Percentiles rank a stretch among this genome's conserved stretches.
phyloP scores from a whole-genome alignment of 2,329 filamentous ascomycete species.

The Monilinia laxa region DNA sequence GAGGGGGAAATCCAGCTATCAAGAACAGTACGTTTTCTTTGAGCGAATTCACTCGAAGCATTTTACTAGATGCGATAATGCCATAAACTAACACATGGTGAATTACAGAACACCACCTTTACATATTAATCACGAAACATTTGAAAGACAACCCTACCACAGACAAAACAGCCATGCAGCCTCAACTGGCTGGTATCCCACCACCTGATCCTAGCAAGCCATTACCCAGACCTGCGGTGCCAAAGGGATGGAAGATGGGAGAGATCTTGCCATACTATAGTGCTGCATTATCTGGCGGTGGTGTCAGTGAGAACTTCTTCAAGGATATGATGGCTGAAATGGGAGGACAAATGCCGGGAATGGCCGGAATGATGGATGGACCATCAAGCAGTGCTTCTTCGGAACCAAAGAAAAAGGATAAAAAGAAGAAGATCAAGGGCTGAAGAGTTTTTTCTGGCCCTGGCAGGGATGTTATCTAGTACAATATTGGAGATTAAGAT shows the following conservation, averaged over 20 bases:
- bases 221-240: slow-evolving; percentile 71
- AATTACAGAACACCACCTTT: slow-evolving; percentile 75
- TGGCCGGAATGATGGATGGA: slow-evolving; percentile 44
- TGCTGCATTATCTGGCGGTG: slow-evolving; percentile 85
- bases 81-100: not conserved
- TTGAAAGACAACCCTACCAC: slow-evolving; percentile 76
- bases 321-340: slow-evolving; percentile 98
- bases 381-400: slow-evolving; percentile 35
- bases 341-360: slow-evolving; percentile 49
- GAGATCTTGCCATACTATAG: slow-evolving; percentile 83
- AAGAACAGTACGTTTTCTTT: slow-evolving; percentile 58
- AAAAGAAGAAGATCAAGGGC: slow-evolving; percentile 38
- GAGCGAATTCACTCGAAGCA: not conserved
- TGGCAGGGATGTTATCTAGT: not conserved
- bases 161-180: slow-evolving; percentile 65
- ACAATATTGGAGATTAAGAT: not conserved
- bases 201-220: slow-evolving; percentile 63
- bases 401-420: slow-evolving; percentile 51
- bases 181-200: slow-evolving; percentile 69
- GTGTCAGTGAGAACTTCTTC: slow-evolving; percentile 90
- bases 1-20: slow-evolving; percentile 54
- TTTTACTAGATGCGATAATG: not conserved
- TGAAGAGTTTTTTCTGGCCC: slow-evolving; percentile 21
- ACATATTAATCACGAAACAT: slow-evolving; percentile 74
- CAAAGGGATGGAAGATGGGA: slow-evolving; percentile 88